Conservation (phyloP, 148 eudicot genomes). For the Chenopodium berlandieri region DNA sequence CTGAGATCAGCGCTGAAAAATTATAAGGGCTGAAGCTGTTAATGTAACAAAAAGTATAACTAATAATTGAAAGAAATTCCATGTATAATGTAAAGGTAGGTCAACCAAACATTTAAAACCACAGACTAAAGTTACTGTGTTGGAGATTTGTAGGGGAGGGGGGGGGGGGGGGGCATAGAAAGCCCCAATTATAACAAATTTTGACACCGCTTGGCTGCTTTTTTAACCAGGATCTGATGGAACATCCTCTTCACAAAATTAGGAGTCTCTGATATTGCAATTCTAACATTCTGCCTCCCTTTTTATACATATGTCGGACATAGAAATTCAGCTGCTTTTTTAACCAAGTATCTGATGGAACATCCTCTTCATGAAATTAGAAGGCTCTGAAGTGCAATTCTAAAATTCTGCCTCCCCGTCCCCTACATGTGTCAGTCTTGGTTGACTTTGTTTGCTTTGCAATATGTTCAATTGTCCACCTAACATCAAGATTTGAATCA, state of each 20-base stretch:
- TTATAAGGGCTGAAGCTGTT: background rate
- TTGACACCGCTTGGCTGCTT: background rate
- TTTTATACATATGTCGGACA: no score
- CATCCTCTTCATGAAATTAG: background rate
- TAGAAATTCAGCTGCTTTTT: background rate
- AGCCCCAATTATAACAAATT: no score
- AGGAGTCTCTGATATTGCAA: background rate
- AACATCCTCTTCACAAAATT: background rate
- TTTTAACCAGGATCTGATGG: background rate
- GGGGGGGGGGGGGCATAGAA: no score
- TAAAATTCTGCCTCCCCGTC: background rate
- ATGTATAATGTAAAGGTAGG: background rate
- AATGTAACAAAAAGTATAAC: background rate
- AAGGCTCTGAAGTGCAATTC: background rate
- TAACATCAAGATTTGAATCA: constrained; percentile 32
- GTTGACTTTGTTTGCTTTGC: background rate
- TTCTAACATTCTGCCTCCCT: no score
- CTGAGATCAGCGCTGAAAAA: background rate
- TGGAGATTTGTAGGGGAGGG: background rate
- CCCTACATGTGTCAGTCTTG: background rate
- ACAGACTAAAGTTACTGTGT: background rate
- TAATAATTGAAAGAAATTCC: background rate
- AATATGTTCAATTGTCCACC: constrained; percentile 3
- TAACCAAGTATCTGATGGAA: background rate
- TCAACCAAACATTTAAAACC: background rate